These are phyloP conservation scores for Sarcocystis neurona DNA, from an alignment of 169 alveolate genomes.

Conservation along the genomic window DNA sequence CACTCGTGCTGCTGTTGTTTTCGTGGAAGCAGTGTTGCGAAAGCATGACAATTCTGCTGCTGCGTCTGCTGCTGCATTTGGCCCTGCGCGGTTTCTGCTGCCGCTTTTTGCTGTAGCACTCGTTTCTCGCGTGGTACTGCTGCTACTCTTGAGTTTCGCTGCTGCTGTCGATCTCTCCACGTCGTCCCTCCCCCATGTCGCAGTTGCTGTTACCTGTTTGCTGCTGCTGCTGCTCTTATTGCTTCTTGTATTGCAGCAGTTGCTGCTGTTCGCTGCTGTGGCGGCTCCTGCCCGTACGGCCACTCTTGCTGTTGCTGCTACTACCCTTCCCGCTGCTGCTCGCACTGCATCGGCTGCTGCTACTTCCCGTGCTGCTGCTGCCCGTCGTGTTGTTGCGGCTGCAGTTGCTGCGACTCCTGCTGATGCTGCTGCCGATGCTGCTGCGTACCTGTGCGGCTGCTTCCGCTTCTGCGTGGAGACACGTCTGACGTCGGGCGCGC, in stretches of 20 bases:
- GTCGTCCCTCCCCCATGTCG: not conserved
- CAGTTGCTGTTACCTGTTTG: not conserved
- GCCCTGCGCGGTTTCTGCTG: not conserved
- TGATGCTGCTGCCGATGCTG: too few species aligned
- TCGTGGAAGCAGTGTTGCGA: not conserved
- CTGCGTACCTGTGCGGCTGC: too few species aligned
- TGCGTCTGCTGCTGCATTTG: slow-evolving; percentile 16
- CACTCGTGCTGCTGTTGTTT: not conserved
- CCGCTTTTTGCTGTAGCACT: not conserved
- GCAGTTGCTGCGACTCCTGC: too few species aligned
- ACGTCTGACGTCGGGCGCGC: too few species aligned
- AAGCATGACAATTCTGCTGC: slow-evolving; percentile 19
- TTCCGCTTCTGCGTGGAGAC: too few species aligned
- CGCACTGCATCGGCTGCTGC: not conserved
- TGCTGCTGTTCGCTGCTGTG: not conserved
- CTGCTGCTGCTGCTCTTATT: not conserved
- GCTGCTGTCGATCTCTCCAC: not conserved
- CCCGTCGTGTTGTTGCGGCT: too few species aligned
- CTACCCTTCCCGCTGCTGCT: slow-evolving; percentile 10
- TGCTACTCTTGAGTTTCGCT: not conserved
- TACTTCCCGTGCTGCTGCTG: too few species aligned
- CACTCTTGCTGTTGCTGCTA: not conserved
- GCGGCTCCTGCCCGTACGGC: not conserved
- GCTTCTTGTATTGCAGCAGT: not conserved
- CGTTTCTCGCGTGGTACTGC: not conserved